Evolutionary conservation across 345 rosid genomes (phyloP).

Genomic region (Trapa bicornis): DNA sequence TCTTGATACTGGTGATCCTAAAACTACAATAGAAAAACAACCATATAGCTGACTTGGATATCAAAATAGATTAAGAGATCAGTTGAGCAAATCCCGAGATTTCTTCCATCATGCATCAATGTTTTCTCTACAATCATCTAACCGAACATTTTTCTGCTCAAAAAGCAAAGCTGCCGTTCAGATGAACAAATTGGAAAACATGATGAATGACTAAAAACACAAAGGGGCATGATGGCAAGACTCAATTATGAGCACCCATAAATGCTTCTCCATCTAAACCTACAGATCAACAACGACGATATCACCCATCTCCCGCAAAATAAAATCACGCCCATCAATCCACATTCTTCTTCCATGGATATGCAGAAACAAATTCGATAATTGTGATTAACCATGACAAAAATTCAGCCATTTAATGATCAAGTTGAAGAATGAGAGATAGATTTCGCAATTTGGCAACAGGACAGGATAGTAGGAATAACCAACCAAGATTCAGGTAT

Average conservation of each 20-base stretch:
- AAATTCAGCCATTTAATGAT: neutral
- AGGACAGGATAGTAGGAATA: neutral
- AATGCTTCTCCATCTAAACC: neutral
- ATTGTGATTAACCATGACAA: neutral
- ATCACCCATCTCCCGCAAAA: neutral
- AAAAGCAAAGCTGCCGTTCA: neutral
- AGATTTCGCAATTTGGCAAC: neutral
- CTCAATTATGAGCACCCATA: no score
- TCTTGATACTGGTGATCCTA: no score
- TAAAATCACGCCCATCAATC: neutral
- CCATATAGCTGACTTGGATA: neutral
- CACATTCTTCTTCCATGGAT: neutral
- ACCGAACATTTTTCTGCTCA: neutral
- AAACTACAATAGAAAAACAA: neutral
- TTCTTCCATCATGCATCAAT: neutral
- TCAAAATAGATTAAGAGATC: neutral
- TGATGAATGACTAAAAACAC: neutral
- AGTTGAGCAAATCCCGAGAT: neutral
- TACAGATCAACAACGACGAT: neutral
- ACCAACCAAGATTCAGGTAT: constrained; percentile 55
- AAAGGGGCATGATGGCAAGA: neutral
- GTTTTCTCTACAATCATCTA: neutral
- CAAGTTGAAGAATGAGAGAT: neutral
- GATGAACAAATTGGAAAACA: neutral
- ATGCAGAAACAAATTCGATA: neutral